phyloP scores from a whole-genome alignment of 208 protist genomes.

The Acanthamoeba triangularis region DNA sequence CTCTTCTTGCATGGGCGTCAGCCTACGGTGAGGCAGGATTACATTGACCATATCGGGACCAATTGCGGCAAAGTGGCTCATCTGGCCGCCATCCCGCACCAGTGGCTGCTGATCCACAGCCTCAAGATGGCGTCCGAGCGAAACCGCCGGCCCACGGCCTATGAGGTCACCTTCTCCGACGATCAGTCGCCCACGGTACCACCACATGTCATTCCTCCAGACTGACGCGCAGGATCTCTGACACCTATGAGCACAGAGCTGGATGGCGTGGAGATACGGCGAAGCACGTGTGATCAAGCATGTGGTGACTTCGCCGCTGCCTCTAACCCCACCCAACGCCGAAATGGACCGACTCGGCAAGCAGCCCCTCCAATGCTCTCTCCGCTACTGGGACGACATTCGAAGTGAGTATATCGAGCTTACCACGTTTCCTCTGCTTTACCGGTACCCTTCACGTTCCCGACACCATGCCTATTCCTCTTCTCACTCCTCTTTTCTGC shows the following conservation, averaged over 20 bases:
- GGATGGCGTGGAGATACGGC: conserved; percentile 67
- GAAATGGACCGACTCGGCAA: neutral
- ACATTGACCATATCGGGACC: no score
- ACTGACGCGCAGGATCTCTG: no score
- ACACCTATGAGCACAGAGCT: neutral
- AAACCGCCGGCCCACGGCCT: neutral
- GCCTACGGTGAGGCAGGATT: no score
- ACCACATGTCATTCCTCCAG: no score
- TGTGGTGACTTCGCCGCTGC: neutral
- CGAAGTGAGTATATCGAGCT: conserved; percentile 22
- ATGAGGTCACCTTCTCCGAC: conserved; percentile 58
- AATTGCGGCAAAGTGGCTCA: neutral
- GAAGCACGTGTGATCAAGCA: conserved; percentile 13
- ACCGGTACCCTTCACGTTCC: neutral
- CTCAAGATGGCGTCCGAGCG: conserved; percentile 26
- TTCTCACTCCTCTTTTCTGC: neutral
- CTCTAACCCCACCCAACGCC: neutral
- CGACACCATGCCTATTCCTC: neutral
- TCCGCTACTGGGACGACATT: conserved; percentile 43
- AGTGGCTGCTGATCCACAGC: conserved; percentile 32
- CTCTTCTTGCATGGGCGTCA: neutral
- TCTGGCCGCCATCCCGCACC: neutral
- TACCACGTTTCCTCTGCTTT: conserved; percentile 11
- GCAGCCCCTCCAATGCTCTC: neutral
- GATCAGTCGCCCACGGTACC: conserved; percentile 27